Conservation (phyloP, 2,329 filamentous ascomycete species). For the Colletotrichum australisinense region DNA sequence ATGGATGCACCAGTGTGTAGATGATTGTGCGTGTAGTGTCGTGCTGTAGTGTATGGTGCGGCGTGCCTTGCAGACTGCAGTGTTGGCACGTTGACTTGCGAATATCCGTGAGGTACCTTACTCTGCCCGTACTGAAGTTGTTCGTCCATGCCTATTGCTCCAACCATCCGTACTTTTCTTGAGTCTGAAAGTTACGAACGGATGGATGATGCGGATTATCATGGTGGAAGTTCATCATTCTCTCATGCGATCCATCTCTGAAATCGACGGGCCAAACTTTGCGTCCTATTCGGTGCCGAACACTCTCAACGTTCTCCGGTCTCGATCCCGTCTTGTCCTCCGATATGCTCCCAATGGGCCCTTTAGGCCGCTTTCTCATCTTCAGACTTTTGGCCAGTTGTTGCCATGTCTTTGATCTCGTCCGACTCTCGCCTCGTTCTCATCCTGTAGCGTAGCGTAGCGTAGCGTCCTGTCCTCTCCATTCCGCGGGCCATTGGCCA, state of each 20-base stretch:
- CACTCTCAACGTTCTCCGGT: background rate
- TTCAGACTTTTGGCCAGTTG: background rate
- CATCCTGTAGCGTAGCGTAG: background rate
- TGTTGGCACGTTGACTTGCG: background rate
- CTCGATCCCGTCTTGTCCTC: background rate
- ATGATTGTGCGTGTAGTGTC: slow-evolving; percentile 5
- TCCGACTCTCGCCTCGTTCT: slow-evolving; percentile 2
- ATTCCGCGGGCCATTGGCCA: slow-evolving; percentile 1
- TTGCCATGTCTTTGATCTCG: background rate
- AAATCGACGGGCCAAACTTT: background rate
- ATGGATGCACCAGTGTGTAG: background rate
- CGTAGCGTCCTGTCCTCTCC: no score
- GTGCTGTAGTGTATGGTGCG: background rate
- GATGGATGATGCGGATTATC: background rate
- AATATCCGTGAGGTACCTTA: no score
- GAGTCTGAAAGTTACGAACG: background rate
- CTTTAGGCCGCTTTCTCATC: background rate
- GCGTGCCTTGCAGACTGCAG: slow-evolving; percentile 7
- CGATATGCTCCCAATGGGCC: background rate
- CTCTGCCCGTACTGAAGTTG: background rate
- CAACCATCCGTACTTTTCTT: background rate
- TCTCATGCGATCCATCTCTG: background rate
- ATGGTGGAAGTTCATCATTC: background rate
- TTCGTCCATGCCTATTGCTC: background rate
- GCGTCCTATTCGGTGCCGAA: slow-evolving; percentile 1